Evolutionary conservation across 208 protist genomes (phyloP).

Genomic region (Leishmania aethiopica): DNA sequence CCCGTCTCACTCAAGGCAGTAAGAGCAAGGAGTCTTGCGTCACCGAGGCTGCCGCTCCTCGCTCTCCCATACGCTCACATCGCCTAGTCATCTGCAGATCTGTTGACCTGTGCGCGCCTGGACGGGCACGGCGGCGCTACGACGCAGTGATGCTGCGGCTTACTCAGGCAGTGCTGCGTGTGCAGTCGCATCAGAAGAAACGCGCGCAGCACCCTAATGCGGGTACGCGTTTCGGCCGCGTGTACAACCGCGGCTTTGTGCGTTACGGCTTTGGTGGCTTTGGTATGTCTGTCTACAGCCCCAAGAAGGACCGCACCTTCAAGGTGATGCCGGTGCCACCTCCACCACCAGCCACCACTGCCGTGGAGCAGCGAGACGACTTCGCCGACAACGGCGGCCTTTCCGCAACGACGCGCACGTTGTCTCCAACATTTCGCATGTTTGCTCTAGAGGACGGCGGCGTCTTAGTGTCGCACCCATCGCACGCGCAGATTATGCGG

Average conservation of each 20-base stretch:
- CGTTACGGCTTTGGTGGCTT: conserved; percentile 90
- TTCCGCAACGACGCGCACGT: conserved; percentile 61
- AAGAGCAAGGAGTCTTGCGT: background rate
- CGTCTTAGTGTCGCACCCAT: conserved; percentile 82
- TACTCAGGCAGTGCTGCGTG: conserved; percentile 49
- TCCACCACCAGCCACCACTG: conserved; percentile 6
- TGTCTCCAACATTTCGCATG: conserved; percentile 85
- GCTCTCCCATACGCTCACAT: conserved; percentile 4
- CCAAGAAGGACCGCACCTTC: conserved; percentile 85
- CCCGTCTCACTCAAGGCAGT: background rate
- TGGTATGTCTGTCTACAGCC: conserved; percentile 88
- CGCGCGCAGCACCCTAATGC: conserved; percentile 82
- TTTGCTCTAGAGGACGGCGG: conserved; percentile 84
- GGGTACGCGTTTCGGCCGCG: conserved; percentile 85
- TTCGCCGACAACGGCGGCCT: conserved; percentile 57
- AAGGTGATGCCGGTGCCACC: conserved; percentile 34
- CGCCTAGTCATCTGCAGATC: background rate
- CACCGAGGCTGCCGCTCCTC: conserved; percentile 4
- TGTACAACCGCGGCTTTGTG: conserved; percentile 88
- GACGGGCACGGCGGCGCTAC: background rate
- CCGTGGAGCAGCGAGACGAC: conserved; percentile 3
- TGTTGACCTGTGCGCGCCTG: background rate
- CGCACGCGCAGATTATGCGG: conserved; percentile 81
- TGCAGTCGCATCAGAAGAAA: conserved; percentile 89
- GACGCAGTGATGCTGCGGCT: conserved; percentile 75